Percentiles rank a stretch among this genome's conserved stretches.
Conservation (phyloP, 176 grass and related monocot genomes). For the Eragrostis nindensis region DNA sequence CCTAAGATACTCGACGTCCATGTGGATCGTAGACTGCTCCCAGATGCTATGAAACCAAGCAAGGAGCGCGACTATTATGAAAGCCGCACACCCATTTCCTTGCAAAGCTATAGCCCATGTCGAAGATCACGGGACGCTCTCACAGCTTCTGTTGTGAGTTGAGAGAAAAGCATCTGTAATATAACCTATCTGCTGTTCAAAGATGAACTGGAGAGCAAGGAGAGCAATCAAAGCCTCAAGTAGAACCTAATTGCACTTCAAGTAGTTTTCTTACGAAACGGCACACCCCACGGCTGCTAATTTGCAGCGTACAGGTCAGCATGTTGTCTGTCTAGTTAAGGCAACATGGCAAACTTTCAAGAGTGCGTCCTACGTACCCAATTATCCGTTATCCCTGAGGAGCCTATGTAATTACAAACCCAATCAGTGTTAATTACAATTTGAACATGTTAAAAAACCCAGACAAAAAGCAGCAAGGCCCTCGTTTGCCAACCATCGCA, state of each 20-base stretch:
- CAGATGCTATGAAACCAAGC: too few species aligned
- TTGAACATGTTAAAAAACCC: conserved; percentile 20
- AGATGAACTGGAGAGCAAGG: neutral
- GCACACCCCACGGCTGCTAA: neutral
- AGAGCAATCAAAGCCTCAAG: neutral
- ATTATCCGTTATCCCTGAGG: neutral
- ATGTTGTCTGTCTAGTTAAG: neutral
- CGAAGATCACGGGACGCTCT: neutral
- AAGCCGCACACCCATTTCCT: neutral
- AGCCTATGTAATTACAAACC: conserved; percentile 29
- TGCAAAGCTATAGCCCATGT: neutral
- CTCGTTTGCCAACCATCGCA: neutral
- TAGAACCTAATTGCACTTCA: neutral
- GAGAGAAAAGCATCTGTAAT: neutral
- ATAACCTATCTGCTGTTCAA: neutral
- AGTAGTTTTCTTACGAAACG: neutral
- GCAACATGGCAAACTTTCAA: conserved; percentile 25
- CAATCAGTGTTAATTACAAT: conserved; percentile 34
- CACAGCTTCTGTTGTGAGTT: neutral
- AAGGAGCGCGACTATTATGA: neutral
- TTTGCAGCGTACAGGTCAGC: neutral
- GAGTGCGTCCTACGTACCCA: neutral
- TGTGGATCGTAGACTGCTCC: too few species aligned
- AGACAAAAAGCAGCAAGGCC: neutral
- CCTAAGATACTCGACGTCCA: too few species aligned